These are phyloP conservation scores for Diaporthe amygdali DNA, from an alignment of 2,329 filamentous ascomycete genomes.

Conservation along the genomic window DNA sequence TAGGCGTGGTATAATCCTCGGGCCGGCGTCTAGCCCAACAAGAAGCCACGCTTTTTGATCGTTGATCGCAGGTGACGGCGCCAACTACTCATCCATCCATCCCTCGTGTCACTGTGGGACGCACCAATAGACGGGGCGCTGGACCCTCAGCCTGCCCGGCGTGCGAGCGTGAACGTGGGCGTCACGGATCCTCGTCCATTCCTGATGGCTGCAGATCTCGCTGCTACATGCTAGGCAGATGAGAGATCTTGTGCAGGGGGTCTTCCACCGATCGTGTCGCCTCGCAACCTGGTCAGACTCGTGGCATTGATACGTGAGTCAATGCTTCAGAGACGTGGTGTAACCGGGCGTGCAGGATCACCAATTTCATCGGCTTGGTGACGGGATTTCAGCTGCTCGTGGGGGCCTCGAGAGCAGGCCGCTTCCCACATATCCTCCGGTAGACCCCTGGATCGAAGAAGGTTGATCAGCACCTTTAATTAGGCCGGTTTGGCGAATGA, in stretches of 20 bases:
- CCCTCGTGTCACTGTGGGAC: constrained; percentile 8
- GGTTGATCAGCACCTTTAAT: constrained; percentile 10
- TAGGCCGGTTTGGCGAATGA: constrained; percentile 12
- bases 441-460: not conserved
- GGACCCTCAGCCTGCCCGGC: not conserved
- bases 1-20: not conserved
- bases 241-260: constrained; percentile 10
- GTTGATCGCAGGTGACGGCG: not conserved
- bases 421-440: constrained; percentile 11
- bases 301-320: constrained; percentile 14
- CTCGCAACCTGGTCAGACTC: constrained; percentile 14
- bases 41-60: not conserved
- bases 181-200: constrained; percentile 7
- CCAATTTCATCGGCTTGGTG: not conserved
- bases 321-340: constrained; percentile 11
- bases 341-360: constrained; percentile 7
- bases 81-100: not conserved
- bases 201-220: constrained; percentile 3
- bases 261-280: constrained; percentile 7
- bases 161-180: constrained; percentile 8
- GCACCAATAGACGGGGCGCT: not conserved
- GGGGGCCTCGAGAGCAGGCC: constrained; percentile 10
- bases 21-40: not conserved
- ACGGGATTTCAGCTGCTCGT: not conserved
- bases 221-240: not conserved